Evolutionary conservation across 768 basidiomycete genomes (phyloP).

Genomic region (Rhizopogon roseolus): DNA sequence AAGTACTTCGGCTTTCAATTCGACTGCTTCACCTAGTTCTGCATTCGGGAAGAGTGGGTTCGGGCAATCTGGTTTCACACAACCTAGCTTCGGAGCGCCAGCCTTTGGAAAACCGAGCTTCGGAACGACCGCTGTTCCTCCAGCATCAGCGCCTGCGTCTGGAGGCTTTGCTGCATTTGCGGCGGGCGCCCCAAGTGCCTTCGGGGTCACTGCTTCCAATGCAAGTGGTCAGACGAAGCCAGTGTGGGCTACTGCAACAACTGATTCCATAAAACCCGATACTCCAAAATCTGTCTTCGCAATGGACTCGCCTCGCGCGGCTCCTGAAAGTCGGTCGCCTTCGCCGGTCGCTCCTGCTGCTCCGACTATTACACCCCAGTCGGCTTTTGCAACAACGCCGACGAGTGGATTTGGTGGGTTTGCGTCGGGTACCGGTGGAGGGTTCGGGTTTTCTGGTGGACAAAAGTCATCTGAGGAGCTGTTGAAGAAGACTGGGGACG

Average conservation of each 20-base stretch:
- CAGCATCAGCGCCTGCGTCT: conserved; percentile 10
- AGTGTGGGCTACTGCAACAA: conserved; percentile 11
- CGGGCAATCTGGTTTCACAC: conserved; percentile 31
- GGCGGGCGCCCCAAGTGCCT: conserved; percentile 21
- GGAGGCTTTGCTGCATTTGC: conserved; percentile 36
- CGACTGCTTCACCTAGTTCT: conserved; percentile 8
- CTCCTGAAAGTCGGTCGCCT: conserved; percentile 23
- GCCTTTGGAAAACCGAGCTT: conserved; percentile 34
- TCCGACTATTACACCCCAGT: no score
- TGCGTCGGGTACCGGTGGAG: conserved; percentile 28
- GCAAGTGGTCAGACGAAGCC: conserved; percentile 14
- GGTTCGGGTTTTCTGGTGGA: conserved; percentile 47
- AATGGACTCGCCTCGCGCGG: conserved; percentile 8
- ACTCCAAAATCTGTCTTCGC: conserved; percentile 4
- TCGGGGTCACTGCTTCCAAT: conserved; percentile 19
- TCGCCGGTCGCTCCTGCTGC: conserved; percentile 17
- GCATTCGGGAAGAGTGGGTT: conserved; percentile 17
- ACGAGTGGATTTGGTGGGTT: conserved; percentile 12
- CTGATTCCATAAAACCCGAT: conserved; percentile 6
- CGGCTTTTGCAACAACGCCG: no score
- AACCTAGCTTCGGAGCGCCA: conserved; percentile 32
- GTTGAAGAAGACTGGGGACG: conserved; percentile 37
- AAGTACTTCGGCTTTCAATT: conserved; percentile 12
- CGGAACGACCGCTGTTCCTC: conserved; percentile 13
- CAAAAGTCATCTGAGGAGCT: conserved; percentile 59